Percentiles rank a stretch among this genome's conserved stretches.
These are phyloP conservation scores for Monosporozyma solicola DNA, from an alignment of 805 yeast genomes.

Conservation along the genomic window DNA sequence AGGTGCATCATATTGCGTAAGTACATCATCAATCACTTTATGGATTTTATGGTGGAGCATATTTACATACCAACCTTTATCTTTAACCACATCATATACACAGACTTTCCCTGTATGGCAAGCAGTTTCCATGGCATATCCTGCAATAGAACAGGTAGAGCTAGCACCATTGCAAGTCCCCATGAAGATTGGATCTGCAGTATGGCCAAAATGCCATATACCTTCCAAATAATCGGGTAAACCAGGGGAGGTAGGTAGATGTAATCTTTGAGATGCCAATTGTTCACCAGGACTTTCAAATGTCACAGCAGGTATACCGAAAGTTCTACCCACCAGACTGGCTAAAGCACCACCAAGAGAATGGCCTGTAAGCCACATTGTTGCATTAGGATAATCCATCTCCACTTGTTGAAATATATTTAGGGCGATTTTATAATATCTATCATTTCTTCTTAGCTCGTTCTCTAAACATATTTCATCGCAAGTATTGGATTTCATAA, in stretches of 20 bases:
- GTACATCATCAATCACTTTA: conserved; percentile 76
- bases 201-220: conserved; percentile 93
- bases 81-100: conserved; percentile 80
- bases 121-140: conserved; percentile 93
- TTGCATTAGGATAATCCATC: conserved; percentile 53
- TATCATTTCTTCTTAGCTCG: conserved; percentile 63
- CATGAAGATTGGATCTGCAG: conserved; percentile 94
- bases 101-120: conserved; percentile 90
- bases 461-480: conserved; percentile 77
- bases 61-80: conserved; percentile 85
- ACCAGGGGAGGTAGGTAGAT: conserved; percentile 91
- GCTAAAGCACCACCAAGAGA: conserved; percentile 89
- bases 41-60: conserved; percentile 83
- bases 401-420: conserved; percentile 71
- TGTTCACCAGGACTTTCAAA: conserved; percentile 92
- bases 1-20: conserved; percentile 63
- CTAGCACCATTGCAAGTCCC: conserved; percentile 95
- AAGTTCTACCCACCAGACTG: conserved; percentile 75
- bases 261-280: conserved; percentile 74
- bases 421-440: conserved; percentile 72
- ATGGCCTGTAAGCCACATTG: conserved; percentile 91
- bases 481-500: conserved; percentile 73
- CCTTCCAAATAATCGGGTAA: conserved; percentile 67
- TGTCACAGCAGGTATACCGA: conserved; percentile 81
- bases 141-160: conserved; percentile 80